Conservation (phyloP, 1,139 yeast genomes). For the Lodderomyces elongisporus region DNA sequence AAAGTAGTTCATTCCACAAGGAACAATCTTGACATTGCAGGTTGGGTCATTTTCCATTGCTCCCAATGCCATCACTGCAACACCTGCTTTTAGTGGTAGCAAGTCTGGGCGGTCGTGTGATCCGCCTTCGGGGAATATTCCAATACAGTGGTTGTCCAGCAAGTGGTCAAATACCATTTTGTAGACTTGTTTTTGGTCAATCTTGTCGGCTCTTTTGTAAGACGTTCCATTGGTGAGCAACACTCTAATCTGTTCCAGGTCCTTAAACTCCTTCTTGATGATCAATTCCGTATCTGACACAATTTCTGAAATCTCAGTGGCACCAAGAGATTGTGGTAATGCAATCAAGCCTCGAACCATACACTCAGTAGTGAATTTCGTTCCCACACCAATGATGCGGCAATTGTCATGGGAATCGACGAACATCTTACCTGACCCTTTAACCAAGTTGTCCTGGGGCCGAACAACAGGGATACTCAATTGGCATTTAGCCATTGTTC, state of each 20-base stretch:
- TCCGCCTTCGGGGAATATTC: conserved; percentile 98
- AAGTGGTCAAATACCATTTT: conserved; percentile 78
- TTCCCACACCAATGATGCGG: conserved; percentile 57
- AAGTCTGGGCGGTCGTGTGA: conserved; percentile 91
- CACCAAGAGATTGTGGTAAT: conserved; percentile 75
- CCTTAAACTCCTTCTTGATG: conserved; percentile 70
- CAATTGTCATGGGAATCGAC: conserved; percentile 44
- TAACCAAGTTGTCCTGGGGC: conserved; percentile 75
- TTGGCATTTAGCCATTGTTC: conserved; percentile 69
- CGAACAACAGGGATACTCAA: conserved; percentile 86
- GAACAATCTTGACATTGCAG: conserved; percentile 78
- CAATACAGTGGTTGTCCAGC: conserved; percentile 74
- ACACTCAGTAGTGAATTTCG: conserved; percentile 65
- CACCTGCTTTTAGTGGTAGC: conserved; percentile 92
- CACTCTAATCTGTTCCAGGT: conserved; percentile 37
- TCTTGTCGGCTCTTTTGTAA: conserved; percentile 73
- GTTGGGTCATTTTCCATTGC: conserved; percentile 72
- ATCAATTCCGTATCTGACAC: conserved; percentile 68
- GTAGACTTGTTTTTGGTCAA: conserved; percentile 81
- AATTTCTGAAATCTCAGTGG: conserved; percentile 64
- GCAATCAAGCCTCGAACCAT: conserved; percentile 66
- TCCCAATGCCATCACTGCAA: conserved; percentile 95
- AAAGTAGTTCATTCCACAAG: conserved; percentile 96
- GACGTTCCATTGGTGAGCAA: conserved; percentile 50
- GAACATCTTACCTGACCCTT: conserved; percentile 57